Percentiles rank a stretch among this genome's conserved stretches.
Conservation (phyloP, 192 early-diverging fungal species). For the Umbelopsis isabellina region DNA sequence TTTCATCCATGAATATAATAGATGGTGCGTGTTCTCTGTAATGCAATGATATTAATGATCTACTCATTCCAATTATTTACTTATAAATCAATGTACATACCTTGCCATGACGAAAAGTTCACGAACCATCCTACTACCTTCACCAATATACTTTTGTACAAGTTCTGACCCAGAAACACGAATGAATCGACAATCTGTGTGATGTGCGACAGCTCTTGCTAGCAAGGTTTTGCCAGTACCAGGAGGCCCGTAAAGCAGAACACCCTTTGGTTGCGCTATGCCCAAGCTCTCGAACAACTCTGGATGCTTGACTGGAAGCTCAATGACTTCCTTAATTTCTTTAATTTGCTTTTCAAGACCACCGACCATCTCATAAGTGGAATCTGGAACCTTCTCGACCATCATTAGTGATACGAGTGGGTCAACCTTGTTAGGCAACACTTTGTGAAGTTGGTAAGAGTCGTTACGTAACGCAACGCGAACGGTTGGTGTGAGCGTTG, state of each 20-base stretch:
- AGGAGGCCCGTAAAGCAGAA: conserved; percentile 89
- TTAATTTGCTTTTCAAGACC: conserved; percentile 99
- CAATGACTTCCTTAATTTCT: conserved; percentile 99
- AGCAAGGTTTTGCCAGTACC: conserved; percentile 89
- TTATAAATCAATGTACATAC: conserved; percentile 28
- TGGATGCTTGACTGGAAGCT: conserved; percentile 99
- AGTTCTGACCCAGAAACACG: conserved; percentile 90
- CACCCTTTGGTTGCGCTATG: conserved; percentile 99
- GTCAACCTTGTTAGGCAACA: conserved; percentile 97
- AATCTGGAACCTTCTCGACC: conserved; percentile 99
- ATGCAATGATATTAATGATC: conserved; percentile 2
- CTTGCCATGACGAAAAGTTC: conserved; percentile 90
- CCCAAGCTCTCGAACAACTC: conserved; percentile 98
- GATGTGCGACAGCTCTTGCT: conserved; percentile 90
- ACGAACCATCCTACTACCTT: conserved; percentile 89
- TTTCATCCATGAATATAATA: conserved; percentile 94
- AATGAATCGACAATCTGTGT: conserved; percentile 91
- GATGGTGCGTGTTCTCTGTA: conserved; percentile 86
- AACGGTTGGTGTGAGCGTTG: conserved; percentile 87
- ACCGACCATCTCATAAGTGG: conserved; percentile 99
- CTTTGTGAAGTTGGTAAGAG: conserved; percentile 91
- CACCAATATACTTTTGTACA: conserved; percentile 93
- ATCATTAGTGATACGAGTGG: conserved; percentile 99
- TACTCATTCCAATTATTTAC: neutral
- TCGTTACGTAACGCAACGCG: conserved; percentile 93